Conservation (phyloP, 306 rosid species). For the Vigna unguiculata region DNA sequence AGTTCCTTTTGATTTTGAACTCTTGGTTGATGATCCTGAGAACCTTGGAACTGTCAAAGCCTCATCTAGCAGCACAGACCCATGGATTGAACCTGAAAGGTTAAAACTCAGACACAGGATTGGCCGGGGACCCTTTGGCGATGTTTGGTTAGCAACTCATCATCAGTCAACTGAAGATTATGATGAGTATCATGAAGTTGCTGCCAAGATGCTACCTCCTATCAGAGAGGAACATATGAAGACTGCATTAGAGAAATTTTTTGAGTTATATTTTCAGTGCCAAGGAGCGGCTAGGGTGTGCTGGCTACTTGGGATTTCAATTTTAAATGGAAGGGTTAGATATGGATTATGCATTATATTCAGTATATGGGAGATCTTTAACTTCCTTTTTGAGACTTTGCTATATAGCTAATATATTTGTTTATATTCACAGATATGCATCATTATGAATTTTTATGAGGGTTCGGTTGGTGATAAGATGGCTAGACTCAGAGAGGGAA, state of each 20-base stretch:
- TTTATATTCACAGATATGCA: constrained; percentile 66
- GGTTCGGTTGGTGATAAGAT: constrained; percentile 91
- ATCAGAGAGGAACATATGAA: constrained; percentile 74
- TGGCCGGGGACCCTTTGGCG: constrained; percentile 93
- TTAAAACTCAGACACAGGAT: constrained; percentile 90
- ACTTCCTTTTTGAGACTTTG: neutral
- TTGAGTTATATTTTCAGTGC: constrained; percentile 62
- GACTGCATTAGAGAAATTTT: constrained; percentile 66
- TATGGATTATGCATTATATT: constrained; percentile 28
- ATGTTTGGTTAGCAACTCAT: constrained; percentile 94
- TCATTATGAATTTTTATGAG: constrained; percentile 82
- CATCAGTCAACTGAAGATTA: constrained; percentile 82
- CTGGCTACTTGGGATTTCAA: constrained; percentile 72
- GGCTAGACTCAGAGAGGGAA: constrained; percentile 79
- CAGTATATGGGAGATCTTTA: constrained; percentile 30
- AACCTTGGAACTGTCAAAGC: constrained; percentile 58
- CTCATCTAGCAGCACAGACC: constrained; percentile 52
- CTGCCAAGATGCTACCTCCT: constrained; percentile 79
- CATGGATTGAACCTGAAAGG: constrained; percentile 83
- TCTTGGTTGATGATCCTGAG: constrained; percentile 66
- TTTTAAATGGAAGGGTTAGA: constrained; percentile 79
- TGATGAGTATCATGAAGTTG: constrained; percentile 88
- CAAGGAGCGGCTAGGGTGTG: constrained; percentile 64
- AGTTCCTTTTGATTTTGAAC: constrained; percentile 70
- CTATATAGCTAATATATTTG: constrained; percentile 35